Evolutionary conservation across 2,329 filamentous ascomycete genomes (phyloP), one percentile per base, ranked within the genome.

Genomic region (Apiospora hydei): DNA sequence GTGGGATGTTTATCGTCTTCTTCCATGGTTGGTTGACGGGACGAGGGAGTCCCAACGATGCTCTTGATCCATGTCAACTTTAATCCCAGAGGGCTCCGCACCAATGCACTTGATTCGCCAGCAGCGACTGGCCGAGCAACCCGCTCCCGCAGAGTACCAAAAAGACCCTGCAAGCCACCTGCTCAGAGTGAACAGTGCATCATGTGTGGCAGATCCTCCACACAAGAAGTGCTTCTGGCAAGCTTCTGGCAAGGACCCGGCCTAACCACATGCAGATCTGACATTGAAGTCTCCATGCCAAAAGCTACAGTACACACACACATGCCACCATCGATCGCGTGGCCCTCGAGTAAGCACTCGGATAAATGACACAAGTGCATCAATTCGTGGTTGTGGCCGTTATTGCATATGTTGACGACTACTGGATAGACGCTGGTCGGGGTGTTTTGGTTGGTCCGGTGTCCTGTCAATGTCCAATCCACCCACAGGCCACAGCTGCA

Each of bases 171-270:
- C 53, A 30, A 38, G 53, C 30, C 16, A 61, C 51, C 51, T 30
- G 26, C 51, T 18, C 21, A 38, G 5, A 38, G 26, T 38, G 30
- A 30, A 38, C 57, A 64, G 21, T 24, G 30, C 57, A 64, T 38
- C 57, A 64, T 64, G 34, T n/a, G 34, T 13, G 53, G 53, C 53
- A 64, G 57, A 64, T 64, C 57, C 34, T 30, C 49, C 49, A 51
- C n/a, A 24, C n/a, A 8, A 49, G 34, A 38, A 8, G 34, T 38
- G 34, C 34, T 38, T 38, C 7, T 38, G 34, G 34, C 34, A 34
- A 34, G 34, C 6, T 34, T 3, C 6, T 34, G 34, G 34, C 34
- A 38, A 38, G 34, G 34, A 38, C 34, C 34, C 34, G 5, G 34
- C 34, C 34, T 38, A 38, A 38, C 34, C 34, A 38, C 34, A 38